Evolutionary conservation across 345 rosid genomes (phyloP).

Genomic region (Hibiscus tridactylites): DNA sequence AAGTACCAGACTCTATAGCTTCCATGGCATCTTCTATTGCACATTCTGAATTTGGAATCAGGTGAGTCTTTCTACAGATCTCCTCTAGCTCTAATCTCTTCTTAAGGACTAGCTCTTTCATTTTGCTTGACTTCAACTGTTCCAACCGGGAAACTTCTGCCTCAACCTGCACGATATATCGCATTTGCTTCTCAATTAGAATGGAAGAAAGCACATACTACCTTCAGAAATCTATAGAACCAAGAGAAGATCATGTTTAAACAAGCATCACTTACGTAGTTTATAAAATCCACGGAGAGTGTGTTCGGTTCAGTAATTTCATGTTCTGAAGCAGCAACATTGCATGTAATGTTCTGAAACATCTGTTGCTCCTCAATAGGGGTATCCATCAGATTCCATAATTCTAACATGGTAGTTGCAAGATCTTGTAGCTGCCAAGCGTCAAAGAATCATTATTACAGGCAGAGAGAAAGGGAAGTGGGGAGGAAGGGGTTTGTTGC

Average conservation of each 20-base stretch:
- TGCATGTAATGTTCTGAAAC: conserved; percentile 82
- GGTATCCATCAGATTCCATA: conserved; percentile 98
- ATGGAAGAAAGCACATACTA: background rate
- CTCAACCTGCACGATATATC: conserved; percentile 54
- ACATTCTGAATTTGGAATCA: conserved; percentile 56
- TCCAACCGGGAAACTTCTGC: conserved; percentile 84
- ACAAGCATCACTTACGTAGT: conserved; percentile 46
- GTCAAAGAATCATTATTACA: conserved; percentile 9
- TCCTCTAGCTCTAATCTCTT: conserved; percentile 86
- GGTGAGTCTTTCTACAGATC: conserved; percentile 79
- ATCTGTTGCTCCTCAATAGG: conserved; percentile 92
- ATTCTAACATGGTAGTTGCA: conserved; percentile 81
- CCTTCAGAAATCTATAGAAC: background rate
- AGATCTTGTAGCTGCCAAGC: conserved; percentile 87
- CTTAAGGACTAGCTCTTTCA: conserved; percentile 95
- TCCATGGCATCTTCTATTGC: conserved; percentile 59
- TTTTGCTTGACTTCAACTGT: conserved; percentile 82
- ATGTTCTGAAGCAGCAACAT: conserved; percentile 90
- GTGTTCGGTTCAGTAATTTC: conserved; percentile 84
- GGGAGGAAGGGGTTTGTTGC: background rate
- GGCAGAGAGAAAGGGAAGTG: background rate
- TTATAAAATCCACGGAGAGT: conserved; percentile 73
- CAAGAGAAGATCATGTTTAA: background rate
- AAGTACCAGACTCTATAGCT: conserved; percentile 76
- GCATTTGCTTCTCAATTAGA: conserved; percentile 1